Conservation (phyloP, 306 rosid genomes). For the Fagus crenata region DNA sequence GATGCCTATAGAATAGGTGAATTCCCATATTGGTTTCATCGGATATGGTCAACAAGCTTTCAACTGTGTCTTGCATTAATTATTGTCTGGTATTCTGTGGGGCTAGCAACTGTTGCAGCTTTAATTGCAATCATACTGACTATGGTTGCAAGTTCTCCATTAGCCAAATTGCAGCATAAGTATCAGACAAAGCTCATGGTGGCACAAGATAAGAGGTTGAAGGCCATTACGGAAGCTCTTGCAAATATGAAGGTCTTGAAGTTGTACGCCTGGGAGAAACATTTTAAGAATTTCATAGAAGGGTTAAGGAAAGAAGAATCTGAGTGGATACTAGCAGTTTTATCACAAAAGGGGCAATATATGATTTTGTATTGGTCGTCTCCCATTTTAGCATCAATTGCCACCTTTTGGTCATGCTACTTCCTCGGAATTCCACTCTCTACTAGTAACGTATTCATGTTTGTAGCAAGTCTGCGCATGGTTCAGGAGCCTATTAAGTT, state of each 20-base stretch:
- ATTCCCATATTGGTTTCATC: too few species aligned
- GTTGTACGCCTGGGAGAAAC: too few species aligned
- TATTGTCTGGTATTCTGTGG: too few species aligned
- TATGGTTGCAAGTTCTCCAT: conserved; percentile 6
- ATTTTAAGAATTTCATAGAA: conserved; percentile 1
- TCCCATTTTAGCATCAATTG: conserved; percentile 13
- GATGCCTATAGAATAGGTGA: too few species aligned
- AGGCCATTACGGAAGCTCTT: conserved; percentile 18
- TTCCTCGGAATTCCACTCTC: conserved; percentile 26
- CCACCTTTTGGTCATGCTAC: conserved; percentile 34
- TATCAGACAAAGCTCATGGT: conserved; percentile 21
- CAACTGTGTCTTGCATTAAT: too few species aligned
- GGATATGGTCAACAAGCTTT: too few species aligned
- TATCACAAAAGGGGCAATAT: conserved; percentile 20
- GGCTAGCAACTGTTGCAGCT: too few species aligned
- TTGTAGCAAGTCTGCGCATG: conserved; percentile 26
- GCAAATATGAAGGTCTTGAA: too few species aligned
- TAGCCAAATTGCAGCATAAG: conserved; percentile 25
- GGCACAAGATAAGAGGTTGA: conserved; percentile 28
- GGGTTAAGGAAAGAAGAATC: conserved; percentile 25
- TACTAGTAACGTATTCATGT: conserved; percentile 25
- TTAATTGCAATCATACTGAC: too few species aligned
- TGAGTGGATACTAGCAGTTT: conserved; percentile 3
- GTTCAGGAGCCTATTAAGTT: conserved; percentile 33
- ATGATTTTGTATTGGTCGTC: conserved; percentile 22